Base-by-base conservation (phyloP, 75 land plant species). In the Pinus taeda region DNA sequence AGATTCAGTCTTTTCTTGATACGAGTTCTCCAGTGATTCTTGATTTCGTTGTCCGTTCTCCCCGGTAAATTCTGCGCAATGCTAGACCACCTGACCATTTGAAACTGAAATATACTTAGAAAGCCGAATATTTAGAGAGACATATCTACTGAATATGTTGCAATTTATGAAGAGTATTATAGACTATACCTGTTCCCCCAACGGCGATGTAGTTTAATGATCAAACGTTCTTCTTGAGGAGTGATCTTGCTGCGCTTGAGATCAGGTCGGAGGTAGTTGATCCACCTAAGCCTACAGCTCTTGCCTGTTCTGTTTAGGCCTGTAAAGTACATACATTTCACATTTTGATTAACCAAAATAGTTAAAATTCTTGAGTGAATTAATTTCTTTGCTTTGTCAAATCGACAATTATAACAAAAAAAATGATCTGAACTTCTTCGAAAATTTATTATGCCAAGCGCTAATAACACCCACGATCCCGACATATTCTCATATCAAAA, bases 211-310 rank as follows among this genome's bases (percentile, higher is more conserved):
- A 91, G 90, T 58, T 89, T 87, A 82, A 89, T 82, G 30, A 93
- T 93, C 42, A 89, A 71, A 58, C 82, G 82, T 65, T 93, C 96
- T 69, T 93, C 96, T 39, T 93, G 90, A 15, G 81, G 65, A 12
- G 93, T 84, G 37, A 91, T 89, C 57, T 91, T 80, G 1, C 91
- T 90, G 72, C 91, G 91, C 81, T 91, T 93, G 67, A 93, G 86
- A 73, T 93, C 84, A 4, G 96, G 96, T 39, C 92, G 86, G 18
- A 93, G 76, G 73, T 92, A 94, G 77, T 93, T 93, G 1, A 94
- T 90, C 96, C 96, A 93, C 49, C 96, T 83, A 56, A 93, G 79
- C 1, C 96, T 83, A 69, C 96, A 93, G 78, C 96, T 93, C 84
- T 91, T 93, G 57, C 96, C 96, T 79, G 92, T 89, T 11, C 96